Evolutionary conservation across 2,329 filamentous ascomycete genomes (phyloP), one percentile per base, ranked within the genome.

Genomic region (Pestalotiopsis sp.): DNA sequence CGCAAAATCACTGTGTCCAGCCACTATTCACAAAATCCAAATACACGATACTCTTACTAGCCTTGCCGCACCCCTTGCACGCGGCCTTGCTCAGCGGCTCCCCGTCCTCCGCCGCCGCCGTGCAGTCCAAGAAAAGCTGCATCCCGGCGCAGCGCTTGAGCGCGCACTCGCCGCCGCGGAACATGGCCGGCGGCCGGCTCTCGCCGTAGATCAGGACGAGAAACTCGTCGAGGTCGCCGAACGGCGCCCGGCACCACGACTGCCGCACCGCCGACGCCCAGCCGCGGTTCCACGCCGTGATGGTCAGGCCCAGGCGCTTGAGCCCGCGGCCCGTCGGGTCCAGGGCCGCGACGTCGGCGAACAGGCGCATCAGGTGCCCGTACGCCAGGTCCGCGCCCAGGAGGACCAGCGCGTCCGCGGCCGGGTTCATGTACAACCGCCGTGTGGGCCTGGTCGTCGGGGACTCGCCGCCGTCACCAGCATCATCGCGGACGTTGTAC

Each of bases 151-250:
- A 71, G 20, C 70, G 69, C 49, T 75, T 72, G 3, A 79, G 69
- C 4, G 72, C 68, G 6, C 75, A 75, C 23, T 72, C 69, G n/a
- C 76, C 76, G 5, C 71, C 70, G 7, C 56, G 67, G 71, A 78
- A 80, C n/a, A 58, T 58, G 0, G 62, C 36, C 4, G 78, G 78
- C 31, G 77, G 79, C 49, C 68, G 41, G 14, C 69, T 68, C 20
- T 77, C 76, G 6, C 68, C 61, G 56, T 78, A 80, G 74, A 77
- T 75, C 59, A 79, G 75, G 20, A 80, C 65, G 17, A 75, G 72
- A 45, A 80, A 70, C 68, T 78, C 74, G 1, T 78, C 75, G 20
- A 80, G 66, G 12, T 75, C 71, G 52, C 49, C 65, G 57, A 79
- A 74, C 9, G 76, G 60, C 5, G 56, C 72, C 58, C 70, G 41